Conservation (phyloP, 164 flowering plant species). For the Tinospora cordifolia region DNA sequence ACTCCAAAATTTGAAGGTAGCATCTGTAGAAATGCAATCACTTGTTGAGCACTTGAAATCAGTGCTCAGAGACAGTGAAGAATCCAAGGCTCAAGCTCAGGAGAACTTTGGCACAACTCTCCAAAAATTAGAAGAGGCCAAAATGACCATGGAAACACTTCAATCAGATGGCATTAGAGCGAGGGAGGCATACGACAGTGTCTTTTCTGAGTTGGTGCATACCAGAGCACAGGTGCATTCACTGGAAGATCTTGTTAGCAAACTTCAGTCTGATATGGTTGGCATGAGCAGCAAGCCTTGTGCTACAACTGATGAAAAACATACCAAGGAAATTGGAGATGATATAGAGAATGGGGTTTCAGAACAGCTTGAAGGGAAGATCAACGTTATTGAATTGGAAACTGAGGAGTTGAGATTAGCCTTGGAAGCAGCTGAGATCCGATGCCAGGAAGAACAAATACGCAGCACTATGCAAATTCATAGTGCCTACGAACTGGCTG, state of each 20-base stretch:
- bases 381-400: conserved; percentile 35
- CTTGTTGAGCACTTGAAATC: conserved; percentile 46
- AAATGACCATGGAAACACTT: conserved; percentile 43
- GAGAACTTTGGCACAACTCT: conserved; percentile 43
- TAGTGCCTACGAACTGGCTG: conserved; percentile 44
- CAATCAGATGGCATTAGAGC: conserved; percentile 40
- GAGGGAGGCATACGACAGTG: conserved; percentile 36
- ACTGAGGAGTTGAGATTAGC: conserved; percentile 36
- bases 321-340: neutral
- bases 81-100: conserved; percentile 63
- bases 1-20: conserved; percentile 40
- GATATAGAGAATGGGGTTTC: conserved; percentile 21
- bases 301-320: neutral
- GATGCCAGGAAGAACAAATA: conserved; percentile 43
- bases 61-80: conserved; percentile 47
- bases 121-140: conserved; percentile 54
- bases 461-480: conserved; percentile 32
- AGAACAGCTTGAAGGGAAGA: conserved; percentile 26
- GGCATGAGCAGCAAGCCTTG: conserved; percentile 7
- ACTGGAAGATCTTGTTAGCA: conserved; percentile 48
- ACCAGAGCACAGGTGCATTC: conserved; percentile 42
- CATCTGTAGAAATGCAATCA: conserved; percentile 39
- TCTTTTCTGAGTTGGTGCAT: conserved; percentile 48
- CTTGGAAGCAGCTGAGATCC: conserved; percentile 46
- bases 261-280: conserved; percentile 35